phyloP scores from a whole-genome alignment of 441 rosid species.

The Syzygium malaccense region DNA sequence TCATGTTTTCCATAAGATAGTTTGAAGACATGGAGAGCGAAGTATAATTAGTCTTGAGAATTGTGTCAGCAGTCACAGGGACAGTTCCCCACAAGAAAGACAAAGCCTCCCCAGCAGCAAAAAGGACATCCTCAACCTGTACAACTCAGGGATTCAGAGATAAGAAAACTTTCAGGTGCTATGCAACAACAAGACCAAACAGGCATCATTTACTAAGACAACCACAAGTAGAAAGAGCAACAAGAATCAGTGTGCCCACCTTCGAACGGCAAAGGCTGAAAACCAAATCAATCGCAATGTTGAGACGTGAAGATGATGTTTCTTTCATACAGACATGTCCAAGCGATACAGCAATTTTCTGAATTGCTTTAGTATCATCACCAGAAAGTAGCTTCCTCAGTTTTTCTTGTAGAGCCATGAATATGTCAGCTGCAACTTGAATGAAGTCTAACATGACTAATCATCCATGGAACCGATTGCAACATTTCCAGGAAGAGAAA shows the following conservation, averaged over 20 bases:
- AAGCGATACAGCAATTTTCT: conserved; percentile 71
- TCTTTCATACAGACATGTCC: conserved; percentile 86
- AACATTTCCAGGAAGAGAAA: neutral
- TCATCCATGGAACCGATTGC: neutral
- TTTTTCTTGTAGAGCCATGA: conserved; percentile 59
- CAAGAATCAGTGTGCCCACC: conserved; percentile 29
- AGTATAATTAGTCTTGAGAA: conserved; percentile 83
- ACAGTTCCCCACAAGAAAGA: conserved; percentile 95
- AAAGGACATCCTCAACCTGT: conserved; percentile 94
- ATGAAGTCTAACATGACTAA: conserved; percentile 6
- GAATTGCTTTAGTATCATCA: conserved; percentile 79
- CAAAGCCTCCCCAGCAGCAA: conserved; percentile 97
- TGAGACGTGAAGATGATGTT: conserved; percentile 56
- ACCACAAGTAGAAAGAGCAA: neutral
- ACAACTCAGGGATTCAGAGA: conserved; percentile 12
- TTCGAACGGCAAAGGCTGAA: conserved; percentile 86
- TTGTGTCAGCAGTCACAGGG: conserved; percentile 84
- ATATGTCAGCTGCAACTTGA: conserved; percentile 49
- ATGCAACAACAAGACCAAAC: neutral
- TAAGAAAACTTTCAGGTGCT: conserved; percentile 8
- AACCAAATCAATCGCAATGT: conserved; percentile 67
- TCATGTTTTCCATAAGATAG: conserved; percentile 78
- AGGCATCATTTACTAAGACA: neutral
- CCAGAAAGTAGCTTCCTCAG: conserved; percentile 78
- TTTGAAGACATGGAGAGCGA: conserved; percentile 88